A percentile compares a stretch with the other conserved stretches of the same genome.
These are phyloP conservation scores for Hymenoscyphus repandus DNA, from an alignment of 2,329 filamentous ascomycete species.

Conservation along the genomic window DNA sequence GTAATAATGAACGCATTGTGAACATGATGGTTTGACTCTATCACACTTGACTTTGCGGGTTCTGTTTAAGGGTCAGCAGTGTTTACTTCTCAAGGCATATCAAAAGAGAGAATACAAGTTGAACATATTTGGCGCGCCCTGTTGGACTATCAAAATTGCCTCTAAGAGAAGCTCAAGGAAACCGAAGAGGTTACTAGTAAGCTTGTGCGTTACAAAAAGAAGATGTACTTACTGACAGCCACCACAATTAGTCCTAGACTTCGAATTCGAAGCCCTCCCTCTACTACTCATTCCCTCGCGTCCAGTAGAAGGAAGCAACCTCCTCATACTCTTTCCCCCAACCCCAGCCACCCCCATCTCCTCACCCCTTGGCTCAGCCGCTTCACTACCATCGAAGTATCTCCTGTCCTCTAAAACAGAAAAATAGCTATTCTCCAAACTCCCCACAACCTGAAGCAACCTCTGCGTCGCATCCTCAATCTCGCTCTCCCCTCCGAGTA, in stretches of 20 bases:
- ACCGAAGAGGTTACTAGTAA: too few relatives aligned
- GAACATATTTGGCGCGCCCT: too few relatives aligned
- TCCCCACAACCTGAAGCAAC: background rate
- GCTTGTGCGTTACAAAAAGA: background rate
- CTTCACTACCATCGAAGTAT: too few relatives aligned
- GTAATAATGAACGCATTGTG: constrained; percentile 1
- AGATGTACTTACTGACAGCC: background rate
- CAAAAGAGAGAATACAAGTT: background rate
- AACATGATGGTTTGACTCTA: background rate
- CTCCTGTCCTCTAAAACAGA: too few relatives aligned
- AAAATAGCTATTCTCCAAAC: background rate
- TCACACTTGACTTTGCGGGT: constrained; percentile 11
- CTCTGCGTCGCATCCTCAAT: background rate
- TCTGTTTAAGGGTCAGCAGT: background rate
- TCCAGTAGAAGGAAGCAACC: too few relatives aligned
- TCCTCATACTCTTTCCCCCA: too few relatives aligned
- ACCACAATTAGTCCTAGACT: background rate
- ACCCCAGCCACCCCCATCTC: too few relatives aligned
- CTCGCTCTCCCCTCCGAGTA: background rate
- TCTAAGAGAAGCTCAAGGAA: too few relatives aligned
- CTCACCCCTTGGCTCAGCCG: too few relatives aligned
- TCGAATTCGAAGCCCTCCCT: background rate
- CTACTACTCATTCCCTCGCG: too few relatives aligned
- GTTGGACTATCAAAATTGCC: too few relatives aligned
- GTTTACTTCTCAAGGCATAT: background rate